These are phyloP conservation scores for Starmerella stigmatis DNA, from an alignment of 805 yeast genomes.

Conservation along the genomic window DNA sequence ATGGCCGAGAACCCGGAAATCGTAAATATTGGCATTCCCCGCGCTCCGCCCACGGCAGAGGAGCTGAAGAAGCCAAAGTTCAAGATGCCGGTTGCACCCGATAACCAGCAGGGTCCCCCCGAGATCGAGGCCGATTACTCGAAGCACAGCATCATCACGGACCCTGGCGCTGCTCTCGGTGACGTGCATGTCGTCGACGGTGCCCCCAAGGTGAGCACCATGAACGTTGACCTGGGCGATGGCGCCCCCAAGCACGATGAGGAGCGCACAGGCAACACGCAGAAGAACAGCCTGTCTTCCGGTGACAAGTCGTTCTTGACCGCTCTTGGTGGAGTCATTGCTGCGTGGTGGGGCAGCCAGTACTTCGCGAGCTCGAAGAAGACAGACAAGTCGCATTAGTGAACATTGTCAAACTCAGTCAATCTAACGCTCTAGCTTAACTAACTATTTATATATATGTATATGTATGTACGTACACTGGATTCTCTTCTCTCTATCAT, in stretches of 20 bases:
- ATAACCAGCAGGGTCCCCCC: constrained; percentile 17
- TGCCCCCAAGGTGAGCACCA: constrained; percentile 23
- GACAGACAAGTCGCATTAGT: constrained; percentile 9
- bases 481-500: no score
- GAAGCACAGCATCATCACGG: constrained; percentile 9
- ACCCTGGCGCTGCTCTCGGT: constrained; percentile 21
- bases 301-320: constrained; percentile 30
- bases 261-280: constrained; percentile 15
- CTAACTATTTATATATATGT: no score
- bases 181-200: constrained; percentile 25
- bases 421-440: neutral
- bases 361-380: constrained; percentile 11
- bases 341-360: constrained; percentile 33
- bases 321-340: constrained; percentile 29
- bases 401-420: neutral
- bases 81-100: constrained; percentile 29
- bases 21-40: neutral
- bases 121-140: constrained; percentile 9
- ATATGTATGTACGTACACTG: no score
- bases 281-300: constrained; percentile 20
- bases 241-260: constrained; percentile 14
- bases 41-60: constrained; percentile 20
- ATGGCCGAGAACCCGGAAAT: neutral
- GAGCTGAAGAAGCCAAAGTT: constrained; percentile 27
- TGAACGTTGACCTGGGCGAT: constrained; percentile 25